phyloP scores from a whole-genome alignment of 1,284 basidiomycete genomes.

The Tylopilus sp. region DNA sequence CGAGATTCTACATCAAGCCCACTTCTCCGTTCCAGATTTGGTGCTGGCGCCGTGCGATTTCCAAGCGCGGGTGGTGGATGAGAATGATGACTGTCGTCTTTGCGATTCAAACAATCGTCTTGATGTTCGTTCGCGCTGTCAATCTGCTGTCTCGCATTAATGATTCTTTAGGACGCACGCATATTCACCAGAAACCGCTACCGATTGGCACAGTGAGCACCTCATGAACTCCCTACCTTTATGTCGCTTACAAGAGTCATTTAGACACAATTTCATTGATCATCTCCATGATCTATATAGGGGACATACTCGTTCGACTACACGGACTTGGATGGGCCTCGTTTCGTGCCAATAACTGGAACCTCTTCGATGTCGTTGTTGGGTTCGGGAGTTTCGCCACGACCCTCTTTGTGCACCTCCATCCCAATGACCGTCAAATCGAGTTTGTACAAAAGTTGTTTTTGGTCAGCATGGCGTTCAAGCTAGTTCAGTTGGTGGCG shows the following conservation, averaged over 20 bases:
- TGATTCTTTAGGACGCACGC: constrained; percentile 66
- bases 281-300: constrained; percentile 68
- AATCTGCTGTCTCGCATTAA: neutral
- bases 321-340: constrained; percentile 82
- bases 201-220: constrained; percentile 63
- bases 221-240: neutral
- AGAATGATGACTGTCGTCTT: constrained; percentile 79
- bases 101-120: constrained; percentile 75
- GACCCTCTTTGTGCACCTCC: constrained; percentile 71
- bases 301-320: constrained; percentile 77
- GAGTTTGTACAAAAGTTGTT: constrained; percentile 92
- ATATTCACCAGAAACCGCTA: constrained; percentile 53
- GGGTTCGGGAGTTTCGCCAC: constrained; percentile 82
- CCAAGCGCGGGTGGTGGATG: constrained; percentile 95
- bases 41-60: constrained; percentile 89
- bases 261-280: constrained; percentile 73
- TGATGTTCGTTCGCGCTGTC: constrained; percentile 59
- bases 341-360: constrained; percentile 88
- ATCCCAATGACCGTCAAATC: constrained; percentile 26
- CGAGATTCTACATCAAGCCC: constrained; percentile 65
- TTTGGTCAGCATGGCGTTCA: constrained; percentile 89
- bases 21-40: constrained; percentile 58
- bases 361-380: constrained; percentile 84
- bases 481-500: constrained; percentile 87
- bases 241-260: constrained; percentile 8